Evolutionary conservation across 768 basidiomycete species (phyloP), one percentile per base, ranked within the genome.

Genomic region (Naematelia aurantialba): DNA sequence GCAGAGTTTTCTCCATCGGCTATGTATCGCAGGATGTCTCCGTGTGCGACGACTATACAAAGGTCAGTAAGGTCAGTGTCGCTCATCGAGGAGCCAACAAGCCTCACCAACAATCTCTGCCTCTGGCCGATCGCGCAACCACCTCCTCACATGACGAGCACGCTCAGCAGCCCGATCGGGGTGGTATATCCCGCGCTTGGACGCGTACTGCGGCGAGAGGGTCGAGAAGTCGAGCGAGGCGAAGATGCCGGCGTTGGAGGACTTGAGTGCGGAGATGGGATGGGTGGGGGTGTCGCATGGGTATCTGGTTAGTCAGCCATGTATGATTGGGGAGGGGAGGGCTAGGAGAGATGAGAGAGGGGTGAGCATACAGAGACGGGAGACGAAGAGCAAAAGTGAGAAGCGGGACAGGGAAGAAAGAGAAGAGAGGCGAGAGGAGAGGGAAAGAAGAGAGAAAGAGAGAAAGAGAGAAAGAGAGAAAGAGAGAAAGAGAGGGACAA

Each of bases 31-130:
- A 76, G 44, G 13, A 76, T 69, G 45, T 75, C 75, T 3, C 75
- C 74, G 56, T 78, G 76, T 22, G 75, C 70, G 1, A 78, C 70
- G 21, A 78, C 74, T 66, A 45, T 22, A 19, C 19, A 51, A 39
- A 39, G 45, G 14, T 55, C 26, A 39, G 25, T 17, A 26, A 19
- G 25, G 27, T 45, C 5, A 27, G n/a, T 21, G 22, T 17, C 1
- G 24, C 21, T 52, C 19, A 12, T 52, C 25, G 50, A 30, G 22
- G 22, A 52, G 17, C 19, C 24, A 42, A 19, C n/a, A 46, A 12
- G 45, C 57, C 68, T 60, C 55, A 72, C 67, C 70, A 39, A 76
- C 76, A 47, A 78, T 77, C 53, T 68, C 62, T 29, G 60, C 39
- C 63, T 78, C 77, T n/a, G 58, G 54, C 44, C 72, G 30, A 12